A percentile compares a stretch with the other conserved stretches of the same genome.
phyloP scores from a whole-genome alignment of 139 green algal species.

The Chlorella sp. region DNA sequence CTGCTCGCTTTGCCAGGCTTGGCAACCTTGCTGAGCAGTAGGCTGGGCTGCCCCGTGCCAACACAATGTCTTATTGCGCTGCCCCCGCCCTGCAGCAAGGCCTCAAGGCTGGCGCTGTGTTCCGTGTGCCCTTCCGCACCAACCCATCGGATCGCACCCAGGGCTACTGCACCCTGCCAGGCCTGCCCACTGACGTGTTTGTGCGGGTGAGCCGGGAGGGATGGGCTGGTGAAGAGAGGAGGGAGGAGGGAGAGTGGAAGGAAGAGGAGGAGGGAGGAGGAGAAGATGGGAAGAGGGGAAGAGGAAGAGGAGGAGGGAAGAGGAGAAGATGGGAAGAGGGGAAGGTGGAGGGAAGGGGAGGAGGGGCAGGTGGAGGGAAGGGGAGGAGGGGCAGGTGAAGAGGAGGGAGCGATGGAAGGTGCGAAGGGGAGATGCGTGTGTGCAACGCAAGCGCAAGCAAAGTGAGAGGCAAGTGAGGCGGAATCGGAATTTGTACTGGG shows the following conservation, averaged over 20 bases:
- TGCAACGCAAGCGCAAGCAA: no score
- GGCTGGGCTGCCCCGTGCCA: neutral
- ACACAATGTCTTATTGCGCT: neutral
- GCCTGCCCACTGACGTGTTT: constrained; percentile 73
- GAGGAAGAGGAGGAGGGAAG: no score
- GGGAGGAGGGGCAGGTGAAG: neutral
- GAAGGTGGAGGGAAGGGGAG: neutral
- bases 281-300: no score
- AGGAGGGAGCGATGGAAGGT: neutral
- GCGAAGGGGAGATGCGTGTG: no score
- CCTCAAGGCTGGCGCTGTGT: constrained; percentile 43
- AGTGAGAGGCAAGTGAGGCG: no score
- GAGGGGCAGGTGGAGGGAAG: neutral
- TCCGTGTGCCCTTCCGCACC: constrained; percentile 38
- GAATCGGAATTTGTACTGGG: neutral
- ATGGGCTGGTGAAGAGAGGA: neutral
- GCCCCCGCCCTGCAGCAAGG: constrained; percentile 25
- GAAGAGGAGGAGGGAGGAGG: no score
- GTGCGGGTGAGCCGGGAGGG: constrained; percentile 48
- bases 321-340: no score
- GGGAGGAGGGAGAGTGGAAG: no score
- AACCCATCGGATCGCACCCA: constrained; percentile 57
- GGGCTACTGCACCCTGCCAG: constrained; percentile 68
- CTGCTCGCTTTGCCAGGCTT: neutral
- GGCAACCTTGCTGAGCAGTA: neutral